Evolutionary conservation across 805 yeast genomes (phyloP).

Genomic region (Dipodascus geniculatus): DNA sequence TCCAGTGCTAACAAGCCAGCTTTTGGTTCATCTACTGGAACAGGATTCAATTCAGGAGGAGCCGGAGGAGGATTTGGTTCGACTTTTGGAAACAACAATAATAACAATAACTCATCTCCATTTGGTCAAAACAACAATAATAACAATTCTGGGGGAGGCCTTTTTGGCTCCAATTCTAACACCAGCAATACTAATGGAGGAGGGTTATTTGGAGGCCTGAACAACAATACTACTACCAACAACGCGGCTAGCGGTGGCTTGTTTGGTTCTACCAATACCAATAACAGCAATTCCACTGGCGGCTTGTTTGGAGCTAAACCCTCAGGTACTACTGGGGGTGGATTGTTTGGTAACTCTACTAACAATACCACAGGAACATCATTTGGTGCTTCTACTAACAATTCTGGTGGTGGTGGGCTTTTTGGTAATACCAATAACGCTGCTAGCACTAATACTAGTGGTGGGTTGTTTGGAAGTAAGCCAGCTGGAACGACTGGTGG

Average conservation of each 20-base stretch:
- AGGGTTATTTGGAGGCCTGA: slow-evolving; percentile 19
- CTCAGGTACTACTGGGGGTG: slow-evolving; percentile 14
- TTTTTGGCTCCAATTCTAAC: slow-evolving; percentile 12
- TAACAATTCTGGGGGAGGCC: slow-evolving; percentile 17
- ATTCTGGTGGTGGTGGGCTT: slow-evolving; percentile 18
- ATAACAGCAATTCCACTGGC: slow-evolving; percentile 10
- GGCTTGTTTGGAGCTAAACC: slow-evolving; percentile 6
- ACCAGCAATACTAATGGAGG: slow-evolving; percentile 13
- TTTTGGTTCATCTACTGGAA: slow-evolving; percentile 30
- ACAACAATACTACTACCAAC: slow-evolving; percentile 8
- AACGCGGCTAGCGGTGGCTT: slow-evolving; percentile 6
- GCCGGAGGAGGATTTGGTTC: slow-evolving; percentile 12
- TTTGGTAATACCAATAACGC: slow-evolving; percentile 10
- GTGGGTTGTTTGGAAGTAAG: slow-evolving; percentile 12
- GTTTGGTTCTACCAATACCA: slow-evolving; percentile 11
- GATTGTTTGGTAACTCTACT: slow-evolving; percentile 6
- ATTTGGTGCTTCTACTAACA: slow-evolving; percentile 7
- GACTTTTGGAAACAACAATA: slow-evolving; percentile 8
- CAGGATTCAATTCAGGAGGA: slow-evolving; percentile 3
- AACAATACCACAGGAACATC: not conserved
- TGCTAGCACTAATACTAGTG: slow-evolving; percentile 10
- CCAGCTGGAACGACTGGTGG: slow-evolving; percentile 13
- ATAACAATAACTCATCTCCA: slow-evolving; percentile 21
- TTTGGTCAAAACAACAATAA: slow-evolving; percentile 31
- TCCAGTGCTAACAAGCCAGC: slow-evolving; percentile 9